Percentiles rank a stretch among this genome's conserved stretches.
Evolutionary conservation across 1,284 basidiomycete genomes (phyloP).

Genomic region (Marasmius tenuissimus): DNA sequence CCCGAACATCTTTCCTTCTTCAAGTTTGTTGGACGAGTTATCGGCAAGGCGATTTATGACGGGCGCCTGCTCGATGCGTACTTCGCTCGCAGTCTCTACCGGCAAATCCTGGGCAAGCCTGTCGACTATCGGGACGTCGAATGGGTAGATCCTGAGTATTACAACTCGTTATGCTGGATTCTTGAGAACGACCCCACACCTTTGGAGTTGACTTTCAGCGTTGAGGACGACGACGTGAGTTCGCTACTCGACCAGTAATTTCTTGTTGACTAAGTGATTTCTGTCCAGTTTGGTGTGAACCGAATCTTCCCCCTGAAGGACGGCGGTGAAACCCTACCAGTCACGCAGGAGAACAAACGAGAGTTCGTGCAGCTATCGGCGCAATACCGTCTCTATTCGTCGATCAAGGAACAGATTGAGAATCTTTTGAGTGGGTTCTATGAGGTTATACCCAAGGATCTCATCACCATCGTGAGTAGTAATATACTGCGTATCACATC

Average conservation of each 20-base stretch:
- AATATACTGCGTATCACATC: conserved; percentile 3
- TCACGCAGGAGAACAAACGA: conserved; percentile 94
- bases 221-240: conserved; percentile 88
- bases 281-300: conserved; percentile 78
- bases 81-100: conserved; percentile 94
- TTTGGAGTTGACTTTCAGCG: conserved; percentile 86
- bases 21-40: conserved; percentile 97
- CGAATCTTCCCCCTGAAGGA: conserved; percentile 86
- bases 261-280: conserved; percentile 8
- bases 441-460: conserved; percentile 90
- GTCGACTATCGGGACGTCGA: conserved; percentile 95
- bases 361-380: conserved; percentile 95
- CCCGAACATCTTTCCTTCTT: conserved; percentile 97
- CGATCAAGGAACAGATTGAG: conserved; percentile 96
- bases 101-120: conserved; percentile 87
- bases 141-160: conserved; percentile 96
- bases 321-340: conserved; percentile 77
- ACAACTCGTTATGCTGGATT: conserved; percentile 91
- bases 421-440: conserved; percentile 91
- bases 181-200: conserved; percentile 86
- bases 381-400: conserved; percentile 90
- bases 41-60: conserved; percentile 95
- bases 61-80: conserved; percentile 96
- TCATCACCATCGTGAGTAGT: conserved; percentile 70
- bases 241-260: neutral